Percentiles rank a stretch among this genome's conserved stretches.
Conservation (phyloP, 495 filamentous ascomycete genomes). For the Opeltia flavorubescens region DNA sequence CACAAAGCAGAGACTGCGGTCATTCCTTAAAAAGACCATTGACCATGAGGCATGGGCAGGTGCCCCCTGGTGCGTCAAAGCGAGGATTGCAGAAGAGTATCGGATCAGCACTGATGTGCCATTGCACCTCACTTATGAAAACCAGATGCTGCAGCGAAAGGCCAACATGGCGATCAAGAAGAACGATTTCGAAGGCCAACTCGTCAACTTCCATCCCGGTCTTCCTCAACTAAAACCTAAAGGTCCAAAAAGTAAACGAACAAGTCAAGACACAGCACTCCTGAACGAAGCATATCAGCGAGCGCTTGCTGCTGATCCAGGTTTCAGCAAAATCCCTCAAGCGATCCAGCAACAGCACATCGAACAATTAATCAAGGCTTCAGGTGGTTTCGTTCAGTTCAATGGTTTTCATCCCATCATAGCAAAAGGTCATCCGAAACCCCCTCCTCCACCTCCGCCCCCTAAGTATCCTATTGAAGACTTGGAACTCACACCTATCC, state of each 20-base stretch:
- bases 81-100: constrained; percentile 66
- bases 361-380: constrained; percentile 4
- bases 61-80: constrained; percentile 90
- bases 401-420: constrained; percentile 23
- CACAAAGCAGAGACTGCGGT: constrained; percentile 84
- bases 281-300: constrained; percentile 35
- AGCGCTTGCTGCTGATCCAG: constrained; percentile 35
- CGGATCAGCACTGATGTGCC: constrained; percentile 77
- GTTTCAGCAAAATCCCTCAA: constrained; percentile 19
- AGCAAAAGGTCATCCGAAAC: constrained; percentile 20
- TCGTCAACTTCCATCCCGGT: constrained; percentile 38
- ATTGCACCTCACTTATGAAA: constrained; percentile 65
- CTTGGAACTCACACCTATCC: constrained; percentile 55
- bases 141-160: constrained; percentile 65
- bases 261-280: constrained; percentile 29
- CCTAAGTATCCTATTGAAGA: constrained; percentile 95
- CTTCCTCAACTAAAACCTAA: constrained; percentile 75
- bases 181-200: constrained; percentile 36
- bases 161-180: constrained; percentile 53
- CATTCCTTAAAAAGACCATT: constrained; percentile 90
- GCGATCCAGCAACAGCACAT: constrained; percentile 6
- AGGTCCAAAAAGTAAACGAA: constrained; percentile 52
- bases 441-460: constrained; percentile 56
- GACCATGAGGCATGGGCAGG: constrained; percentile 85
- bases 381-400: constrained; percentile 5